These are phyloP conservation scores for Mercurialis annua DNA, from an alignment of 345 rosid species.

Conservation along the genomic window DNA sequence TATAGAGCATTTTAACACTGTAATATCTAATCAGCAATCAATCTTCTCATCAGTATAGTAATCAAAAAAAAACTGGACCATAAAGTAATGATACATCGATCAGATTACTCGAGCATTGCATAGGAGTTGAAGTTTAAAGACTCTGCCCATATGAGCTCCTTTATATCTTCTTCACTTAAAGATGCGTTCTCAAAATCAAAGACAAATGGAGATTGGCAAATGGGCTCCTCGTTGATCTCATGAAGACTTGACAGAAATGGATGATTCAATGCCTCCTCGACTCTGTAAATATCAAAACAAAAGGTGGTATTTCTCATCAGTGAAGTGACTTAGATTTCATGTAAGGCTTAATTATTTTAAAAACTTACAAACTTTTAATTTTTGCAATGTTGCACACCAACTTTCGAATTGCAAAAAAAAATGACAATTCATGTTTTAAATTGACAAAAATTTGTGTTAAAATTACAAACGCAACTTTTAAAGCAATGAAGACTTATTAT, in stretches of 20 bases:
- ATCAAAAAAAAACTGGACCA: constrained; percentile 1
- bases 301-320: constrained; percentile 12
- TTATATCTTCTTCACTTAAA: constrained; percentile 74
- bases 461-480: no score
- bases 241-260: constrained; percentile 79
- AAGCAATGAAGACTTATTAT: constrained; percentile 2
- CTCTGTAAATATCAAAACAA: constrained; percentile 26
- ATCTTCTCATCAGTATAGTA: constrained; percentile 5
- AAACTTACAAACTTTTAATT: no score
- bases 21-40: constrained; percentile 6
- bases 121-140: constrained; percentile 32
- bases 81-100: background rate
- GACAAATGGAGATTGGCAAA: constrained; percentile 54
- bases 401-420: no score
- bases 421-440: no score
- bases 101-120: constrained; percentile 30
- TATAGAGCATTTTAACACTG: background rate
- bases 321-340: background rate
- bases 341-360: no score
- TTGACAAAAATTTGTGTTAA: no score
- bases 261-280: constrained; percentile 77
- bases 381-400: no score
- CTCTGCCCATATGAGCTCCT: constrained; percentile 73
- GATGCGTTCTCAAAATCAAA: constrained; percentile 70
- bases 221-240: constrained; percentile 91